Conservation (phyloP, 352 stramenopile species). For the Pythium vanterpoolii region DNA sequence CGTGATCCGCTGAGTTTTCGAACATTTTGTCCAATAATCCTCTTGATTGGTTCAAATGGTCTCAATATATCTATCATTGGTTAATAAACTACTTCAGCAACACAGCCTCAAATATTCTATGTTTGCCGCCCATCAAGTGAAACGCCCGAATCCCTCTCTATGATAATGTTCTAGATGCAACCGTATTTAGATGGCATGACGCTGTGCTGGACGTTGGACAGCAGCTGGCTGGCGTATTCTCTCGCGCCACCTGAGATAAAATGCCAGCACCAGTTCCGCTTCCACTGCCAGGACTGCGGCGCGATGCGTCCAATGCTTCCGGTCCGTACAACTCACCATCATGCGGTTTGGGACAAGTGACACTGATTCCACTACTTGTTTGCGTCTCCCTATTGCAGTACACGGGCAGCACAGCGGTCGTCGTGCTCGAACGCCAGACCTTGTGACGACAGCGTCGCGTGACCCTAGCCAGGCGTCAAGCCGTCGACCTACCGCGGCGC, state of each 20-base stretch:
- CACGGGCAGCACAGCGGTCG: slow-evolving; percentile 1
- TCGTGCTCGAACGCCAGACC: slow-evolving; percentile 14
- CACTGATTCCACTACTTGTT: not conserved
- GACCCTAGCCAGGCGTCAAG: not conserved
- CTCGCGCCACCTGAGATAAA: not conserved
- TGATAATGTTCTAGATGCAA: not conserved
- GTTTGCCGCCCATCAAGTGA: not conserved
- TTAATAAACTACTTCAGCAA: too few relatives aligned
- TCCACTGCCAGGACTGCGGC: slow-evolving; percentile 5
- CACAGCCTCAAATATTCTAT: too few relatives aligned
- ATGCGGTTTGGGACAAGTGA: not conserved
- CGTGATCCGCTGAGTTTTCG: too few relatives aligned
- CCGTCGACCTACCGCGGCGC: not conserved
- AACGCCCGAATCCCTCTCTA: too few relatives aligned
- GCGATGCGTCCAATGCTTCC: slow-evolving; percentile 8
- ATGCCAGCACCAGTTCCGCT: slow-evolving; percentile 9
- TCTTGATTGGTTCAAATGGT: too few relatives aligned
- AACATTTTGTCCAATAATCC: too few relatives aligned
- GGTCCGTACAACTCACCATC: not conserved
- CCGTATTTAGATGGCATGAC: not conserved
- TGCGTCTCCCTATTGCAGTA: not conserved
- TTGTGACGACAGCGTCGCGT: not conserved
- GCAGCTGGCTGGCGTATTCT: not conserved
- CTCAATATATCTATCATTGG: too few relatives aligned
- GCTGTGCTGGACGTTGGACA: not conserved